Evolutionary conservation across 2,329 filamentous ascomycete genomes (phyloP), one percentile per base, ranked within the genome.

Genomic region (Diplodia sapinea): DNA sequence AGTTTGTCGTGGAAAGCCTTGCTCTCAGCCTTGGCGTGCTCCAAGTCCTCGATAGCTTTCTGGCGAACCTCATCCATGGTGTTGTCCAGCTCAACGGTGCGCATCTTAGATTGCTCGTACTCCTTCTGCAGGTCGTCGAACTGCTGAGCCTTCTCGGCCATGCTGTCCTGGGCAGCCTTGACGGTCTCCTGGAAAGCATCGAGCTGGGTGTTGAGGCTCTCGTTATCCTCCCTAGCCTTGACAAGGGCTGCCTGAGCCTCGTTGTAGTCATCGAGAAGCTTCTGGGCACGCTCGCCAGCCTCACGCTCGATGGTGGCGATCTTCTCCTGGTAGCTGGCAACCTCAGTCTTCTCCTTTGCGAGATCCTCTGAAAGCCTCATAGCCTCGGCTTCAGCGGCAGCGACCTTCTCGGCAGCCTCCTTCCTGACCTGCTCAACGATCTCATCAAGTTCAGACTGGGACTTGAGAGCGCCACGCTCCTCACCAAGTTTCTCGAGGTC

Each of bases 1-100:
- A 67, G 65, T 36, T 62, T 67, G 31, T 67, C 65, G 47, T 38
- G 43, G 56, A 67, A 62, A n/a, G 47, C 55, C 47, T 61, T 67
- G 33, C 50, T 61, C 23, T 67, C 65, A 17, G 65, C 43, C 56
- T 67, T 67, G 55, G 50, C 55, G 20, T 43, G 56, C 56, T 67
- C 65, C 47, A 67, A 29, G 33, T 67, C 65, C n/a, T 59, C 47
- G 47, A 54, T 33, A 13, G 55, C 55, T 54, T 62, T 59, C 29
- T 61, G 55, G n/a, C 50, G 33, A 11, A 61, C 56, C 15, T 67
- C 65, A 4, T 67, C 65, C 55, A 67, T 50, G 33, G 43, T 54
- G 49, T 38, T 52, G 33, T 57, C 47, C 20, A 61, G 43, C 12
- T 62, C 65, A 4, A 36, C 65, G 9, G 65, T 54, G 40, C 49